phyloP scores from a whole-genome alignment of 805 yeast species.

The Schizosaccharomyces lindneri region DNA sequence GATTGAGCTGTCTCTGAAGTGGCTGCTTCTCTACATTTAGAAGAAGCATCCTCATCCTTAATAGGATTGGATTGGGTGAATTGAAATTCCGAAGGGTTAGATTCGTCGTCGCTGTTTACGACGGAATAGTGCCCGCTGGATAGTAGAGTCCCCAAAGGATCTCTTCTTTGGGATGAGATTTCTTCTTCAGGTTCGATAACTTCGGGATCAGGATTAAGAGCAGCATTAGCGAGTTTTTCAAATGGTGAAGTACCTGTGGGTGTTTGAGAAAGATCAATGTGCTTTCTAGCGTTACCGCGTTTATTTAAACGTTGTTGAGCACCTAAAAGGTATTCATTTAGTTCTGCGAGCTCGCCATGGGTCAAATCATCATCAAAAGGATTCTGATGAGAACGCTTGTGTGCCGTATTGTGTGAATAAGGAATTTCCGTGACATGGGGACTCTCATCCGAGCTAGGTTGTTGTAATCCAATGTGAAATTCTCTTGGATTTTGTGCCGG shows the following conservation, averaged over 20 bases:
- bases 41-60: neutral
- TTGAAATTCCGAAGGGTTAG: neutral
- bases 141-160: neutral
- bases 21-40: neutral
- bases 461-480: too few species aligned
- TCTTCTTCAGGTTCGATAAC: neutral
- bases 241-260: neutral
- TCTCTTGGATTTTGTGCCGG: too few species aligned
- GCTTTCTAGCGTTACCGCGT: neutral
- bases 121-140: neutral
- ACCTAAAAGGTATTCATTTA: neutral
- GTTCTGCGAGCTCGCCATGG: neutral
- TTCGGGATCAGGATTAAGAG: neutral
- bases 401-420: neutral
- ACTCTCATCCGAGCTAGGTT: neutral
- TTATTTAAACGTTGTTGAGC: neutral
- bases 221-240: neutral
- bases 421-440: neutral
- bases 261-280: neutral
- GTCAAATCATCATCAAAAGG: neutral
- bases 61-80: neutral
- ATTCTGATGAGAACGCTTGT: neutral
- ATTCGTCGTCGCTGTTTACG: neutral
- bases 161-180: neutral
- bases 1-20: neutral